These are phyloP conservation scores for Mycena vulgaris DNA, from an alignment of 768 basidiomycete species.

Conservation along the genomic window DNA sequence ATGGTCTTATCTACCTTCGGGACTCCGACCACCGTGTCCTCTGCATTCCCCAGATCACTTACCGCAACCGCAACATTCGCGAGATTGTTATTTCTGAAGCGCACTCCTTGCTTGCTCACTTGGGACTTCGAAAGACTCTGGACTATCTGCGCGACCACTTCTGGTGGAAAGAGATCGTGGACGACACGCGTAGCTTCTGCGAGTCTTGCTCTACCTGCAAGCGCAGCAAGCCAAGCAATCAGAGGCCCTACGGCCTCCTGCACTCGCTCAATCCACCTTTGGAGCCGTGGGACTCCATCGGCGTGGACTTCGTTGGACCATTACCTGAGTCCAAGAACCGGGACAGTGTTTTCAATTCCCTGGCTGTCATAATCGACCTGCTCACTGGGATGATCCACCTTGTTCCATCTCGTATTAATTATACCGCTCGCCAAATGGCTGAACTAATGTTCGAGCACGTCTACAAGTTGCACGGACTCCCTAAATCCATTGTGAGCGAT, in stretches of 20 bases:
- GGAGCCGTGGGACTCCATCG: not conserved
- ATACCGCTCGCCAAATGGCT: slow-evolving; percentile 1
- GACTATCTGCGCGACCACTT: slow-evolving; percentile 15
- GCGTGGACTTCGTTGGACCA: slow-evolving; percentile 6
- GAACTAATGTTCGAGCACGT: not conserved
- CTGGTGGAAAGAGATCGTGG: slow-evolving; percentile 14
- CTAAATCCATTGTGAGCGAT: not conserved
- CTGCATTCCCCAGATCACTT: not conserved
- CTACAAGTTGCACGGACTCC: not conserved
- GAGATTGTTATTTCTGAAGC: slow-evolving; percentile 10
- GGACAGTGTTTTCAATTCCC: not conserved
- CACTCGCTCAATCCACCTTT: not conserved
- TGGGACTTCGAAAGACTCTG: not conserved
- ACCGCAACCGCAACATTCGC: not conserved
- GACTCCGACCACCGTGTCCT: slow-evolving; percentile 1
- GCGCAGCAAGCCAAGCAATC: not conserved
- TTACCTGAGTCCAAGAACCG: not conserved
- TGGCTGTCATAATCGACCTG: not conserved
- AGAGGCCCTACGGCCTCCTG: not conserved
- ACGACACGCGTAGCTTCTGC: not conserved
- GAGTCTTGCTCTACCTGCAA: not conserved
- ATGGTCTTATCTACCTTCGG: slow-evolving; percentile 1
- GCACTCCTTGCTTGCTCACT: not conserved
- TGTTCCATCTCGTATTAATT: not conserved
- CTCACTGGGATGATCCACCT: not conserved